A percentile compares a stretch with the other conserved stretches of the same genome.
phyloP scores from a whole-genome alignment of 306 rosid species.

The Trifolium repens region DNA sequence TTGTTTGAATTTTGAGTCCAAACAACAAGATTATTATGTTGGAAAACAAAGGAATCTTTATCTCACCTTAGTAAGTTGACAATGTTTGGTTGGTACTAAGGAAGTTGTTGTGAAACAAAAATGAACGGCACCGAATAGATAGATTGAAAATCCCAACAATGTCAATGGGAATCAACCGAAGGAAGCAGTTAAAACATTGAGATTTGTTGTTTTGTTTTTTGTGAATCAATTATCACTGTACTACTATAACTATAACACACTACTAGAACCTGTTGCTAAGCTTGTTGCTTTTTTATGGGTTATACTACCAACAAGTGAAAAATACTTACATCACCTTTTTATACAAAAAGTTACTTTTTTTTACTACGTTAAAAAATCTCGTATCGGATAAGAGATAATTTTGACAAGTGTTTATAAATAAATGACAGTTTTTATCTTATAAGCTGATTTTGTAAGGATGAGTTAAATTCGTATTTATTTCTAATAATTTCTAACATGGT shows the following conservation, averaged over 20 bases:
- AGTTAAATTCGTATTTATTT: too few relatives aligned
- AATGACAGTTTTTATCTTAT: too few relatives aligned
- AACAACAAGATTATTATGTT: not conserved
- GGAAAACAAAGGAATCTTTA: not conserved
- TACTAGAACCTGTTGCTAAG: too few relatives aligned
- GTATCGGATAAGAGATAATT: too few relatives aligned
- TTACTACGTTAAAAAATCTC: too few relatives aligned
- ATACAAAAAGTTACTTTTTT: too few relatives aligned
- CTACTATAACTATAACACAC: not conserved
- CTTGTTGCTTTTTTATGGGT: too few relatives aligned
- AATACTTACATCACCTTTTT: too few relatives aligned
- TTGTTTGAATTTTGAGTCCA: not conserved
- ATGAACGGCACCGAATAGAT: not conserved
- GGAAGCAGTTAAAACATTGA: not conserved
- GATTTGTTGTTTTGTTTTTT: not conserved
- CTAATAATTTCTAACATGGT: too few relatives aligned
- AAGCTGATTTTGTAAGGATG: too few relatives aligned
- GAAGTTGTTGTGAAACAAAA: not conserved
- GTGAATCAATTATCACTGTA: not conserved
- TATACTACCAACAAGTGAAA: too few relatives aligned
- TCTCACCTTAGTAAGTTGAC: not conserved
- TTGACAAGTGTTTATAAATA: too few relatives aligned
- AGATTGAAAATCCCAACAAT: not conserved
- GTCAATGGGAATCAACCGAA: not conserved
- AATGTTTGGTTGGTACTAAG: slow-evolving; percentile 5